A percentile compares a stretch with the other conserved stretches of the same genome.
Evolutionary conservation across 352 stramenopile genomes (phyloP).

Genomic region (Elongisporangium senticosum): DNA sequence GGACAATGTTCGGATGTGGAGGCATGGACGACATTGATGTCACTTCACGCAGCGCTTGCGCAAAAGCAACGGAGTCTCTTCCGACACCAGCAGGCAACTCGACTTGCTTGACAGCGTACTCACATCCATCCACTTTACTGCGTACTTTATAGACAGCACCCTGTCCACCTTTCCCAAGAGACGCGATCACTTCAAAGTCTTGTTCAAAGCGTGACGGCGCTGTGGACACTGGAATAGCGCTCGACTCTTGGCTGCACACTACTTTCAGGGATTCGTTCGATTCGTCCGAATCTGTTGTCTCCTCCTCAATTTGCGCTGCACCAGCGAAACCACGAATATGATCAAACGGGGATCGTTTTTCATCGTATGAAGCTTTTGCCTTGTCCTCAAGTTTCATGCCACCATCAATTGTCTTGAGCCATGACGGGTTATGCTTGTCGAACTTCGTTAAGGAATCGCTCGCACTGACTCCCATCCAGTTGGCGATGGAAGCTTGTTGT

Average conservation of each 20-base stretch:
- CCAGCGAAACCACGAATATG: neutral
- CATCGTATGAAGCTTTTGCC: neutral
- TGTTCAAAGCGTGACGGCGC: conserved; percentile 50
- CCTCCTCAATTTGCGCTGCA: neutral
- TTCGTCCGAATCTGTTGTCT: neutral
- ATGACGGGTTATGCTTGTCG: neutral
- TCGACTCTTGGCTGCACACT: neutral
- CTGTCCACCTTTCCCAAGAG: conserved; percentile 66
- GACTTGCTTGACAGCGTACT: conserved; percentile 80
- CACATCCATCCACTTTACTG: conserved; percentile 62
- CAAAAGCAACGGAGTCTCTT: conserved; percentile 30
- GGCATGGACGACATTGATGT: conserved; percentile 70
- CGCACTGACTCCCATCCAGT: neutral
- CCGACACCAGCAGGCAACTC: conserved; percentile 35
- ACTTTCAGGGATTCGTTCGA: neutral
- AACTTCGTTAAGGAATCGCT: neutral
- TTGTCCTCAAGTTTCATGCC: neutral
- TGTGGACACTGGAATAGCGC: neutral
- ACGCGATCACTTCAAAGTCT: conserved; percentile 65
- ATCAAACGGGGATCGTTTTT: neutral
- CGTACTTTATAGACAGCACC: conserved; percentile 71
- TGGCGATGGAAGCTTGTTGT: neutral
- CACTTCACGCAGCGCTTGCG: conserved; percentile 70
- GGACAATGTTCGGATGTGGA: conserved; percentile 66
- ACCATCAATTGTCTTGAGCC: neutral